These are phyloP conservation scores for Ophiostoma montium DNA, from an alignment of 2,329 filamentous ascomycete species.

Conservation along the genomic window DNA sequence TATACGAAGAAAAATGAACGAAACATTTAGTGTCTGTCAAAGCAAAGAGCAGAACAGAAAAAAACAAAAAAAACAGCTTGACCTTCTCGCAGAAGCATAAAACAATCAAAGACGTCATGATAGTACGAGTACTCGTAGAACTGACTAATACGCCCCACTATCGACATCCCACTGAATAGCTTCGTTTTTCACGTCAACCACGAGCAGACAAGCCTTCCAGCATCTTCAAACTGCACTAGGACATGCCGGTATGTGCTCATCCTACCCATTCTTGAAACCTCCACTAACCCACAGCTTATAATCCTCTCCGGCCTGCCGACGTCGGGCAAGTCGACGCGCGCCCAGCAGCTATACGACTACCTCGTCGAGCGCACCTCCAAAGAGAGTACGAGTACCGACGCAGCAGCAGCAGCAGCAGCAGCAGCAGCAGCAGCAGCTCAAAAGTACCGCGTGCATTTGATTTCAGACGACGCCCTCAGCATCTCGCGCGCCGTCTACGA, in stretches of 20 bases:
- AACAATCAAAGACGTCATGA: not conserved
- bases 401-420: no score
- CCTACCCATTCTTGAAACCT: no score
- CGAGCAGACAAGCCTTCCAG: no score
- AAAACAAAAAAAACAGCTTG: no score
- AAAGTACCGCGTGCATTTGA: conserved; percentile 54
- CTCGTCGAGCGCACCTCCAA: conserved; percentile 42
- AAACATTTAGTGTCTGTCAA: no score
- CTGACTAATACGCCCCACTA: conserved; percentile 1
- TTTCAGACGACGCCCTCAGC: conserved; percentile 58
- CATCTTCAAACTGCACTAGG: no score
- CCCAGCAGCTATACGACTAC: conserved; percentile 50
- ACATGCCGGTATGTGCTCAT: conserved; percentile 5
- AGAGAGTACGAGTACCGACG: conserved; percentile 15
- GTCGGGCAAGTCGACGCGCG: conserved; percentile 54
- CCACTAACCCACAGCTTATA: conserved; percentile 38
- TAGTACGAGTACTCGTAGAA: not conserved
- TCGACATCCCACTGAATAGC: not conserved
- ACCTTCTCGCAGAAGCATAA: no score
- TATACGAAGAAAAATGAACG: no score
- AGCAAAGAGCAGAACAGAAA: no score
- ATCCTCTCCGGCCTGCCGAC: conserved; percentile 53
- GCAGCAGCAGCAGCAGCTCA: no score
- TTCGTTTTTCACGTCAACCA: conserved; percentile 2
- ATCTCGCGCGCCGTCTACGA: conserved; percentile 60